Base-by-base conservation (phyloP, 768 basidiomycete genomes). In the Suillus plorans region DNA sequence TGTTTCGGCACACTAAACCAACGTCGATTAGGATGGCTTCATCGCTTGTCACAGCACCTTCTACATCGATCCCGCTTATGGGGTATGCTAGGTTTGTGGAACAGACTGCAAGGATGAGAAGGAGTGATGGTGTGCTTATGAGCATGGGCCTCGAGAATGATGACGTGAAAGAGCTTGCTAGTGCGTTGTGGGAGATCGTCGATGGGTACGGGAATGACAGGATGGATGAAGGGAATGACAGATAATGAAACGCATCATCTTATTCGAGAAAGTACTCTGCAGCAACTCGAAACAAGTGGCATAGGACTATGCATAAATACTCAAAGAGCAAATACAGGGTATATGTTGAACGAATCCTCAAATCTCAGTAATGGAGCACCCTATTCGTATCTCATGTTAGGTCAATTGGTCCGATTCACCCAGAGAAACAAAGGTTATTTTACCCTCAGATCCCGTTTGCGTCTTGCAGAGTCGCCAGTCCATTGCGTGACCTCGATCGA, bases 111-210 rank as follows among this genome's bases (percentile, higher is more conserved):
- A 78, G 79, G 62, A 80, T 78, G 56, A 81, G 76, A 20, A 58
- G 25, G 25, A 58, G 57, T 58, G 71, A 77, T 47, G 72, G 73
- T 42, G 73, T 76, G 25, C 71, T 80, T 20, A 67, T 70, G 5
- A 64, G 71, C 36, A 72, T 78, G 62, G 82, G 80, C n/a, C 60
- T 86, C 22, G 83, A 86, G 63, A 66, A 72, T 4, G 90, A 90
- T 65, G 88, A 89, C 5, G 68, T 89, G 61, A 80, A 71, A 62
- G 88, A 88, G 60, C 72, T 90, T 41, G 79, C 74, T 18, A 84
- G 85, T 67, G 82, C 82, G 47, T 69, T 90, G 56, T 89, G 89
- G 88, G 82, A 80, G 22, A 75, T 89, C 36, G 81, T 83, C 57
- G 88, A 88, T 64, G 73, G 63, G 20, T 80, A 78, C 57, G 79